A percentile compares a stretch with the other conserved stretches of the same genome.
Conservation (phyloP, 1,284 basidiomycete species). For the Melampsora larici-populina region DNA sequence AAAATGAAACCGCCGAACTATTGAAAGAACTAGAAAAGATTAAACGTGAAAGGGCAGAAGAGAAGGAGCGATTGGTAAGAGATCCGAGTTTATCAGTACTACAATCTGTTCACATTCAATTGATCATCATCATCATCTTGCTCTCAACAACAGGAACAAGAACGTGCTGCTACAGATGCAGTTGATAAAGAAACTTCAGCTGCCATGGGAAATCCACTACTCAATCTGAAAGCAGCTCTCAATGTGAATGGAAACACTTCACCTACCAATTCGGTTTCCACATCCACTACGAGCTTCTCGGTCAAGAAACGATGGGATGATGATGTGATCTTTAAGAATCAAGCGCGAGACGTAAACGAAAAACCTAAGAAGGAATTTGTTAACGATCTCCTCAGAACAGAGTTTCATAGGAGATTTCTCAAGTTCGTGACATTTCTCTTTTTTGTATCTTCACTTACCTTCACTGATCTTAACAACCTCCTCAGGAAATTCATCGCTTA, state of each 20-base stretch:
- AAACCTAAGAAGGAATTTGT: constrained; percentile 76
- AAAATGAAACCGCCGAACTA: constrained; percentile 83
- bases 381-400: constrained; percentile 83
- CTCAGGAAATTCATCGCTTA: no score
- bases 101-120: neutral
- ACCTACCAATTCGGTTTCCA: constrained; percentile 69
- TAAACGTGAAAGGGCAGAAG: constrained; percentile 86
- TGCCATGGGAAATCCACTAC: constrained; percentile 75
- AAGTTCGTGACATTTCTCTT: constrained; percentile 12
- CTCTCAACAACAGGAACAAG: constrained; percentile 63
- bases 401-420: constrained; percentile 56
- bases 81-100: neutral
- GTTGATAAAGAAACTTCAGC: constrained; percentile 72
- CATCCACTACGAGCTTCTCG: constrained; percentile 60
- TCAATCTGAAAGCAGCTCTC: constrained; percentile 82
- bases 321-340: constrained; percentile 95
- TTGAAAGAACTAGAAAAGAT: constrained; percentile 91
- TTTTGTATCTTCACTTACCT: neutral
- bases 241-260: constrained; percentile 63
- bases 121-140: neutral
- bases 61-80: constrained; percentile 67
- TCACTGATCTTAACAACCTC: no score
- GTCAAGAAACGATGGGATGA: constrained; percentile 95
- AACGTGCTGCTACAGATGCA: constrained; percentile 66
- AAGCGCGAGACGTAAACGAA: constrained; percentile 67